phyloP scores from a whole-genome alignment of 306 rosid species.

The Gleditsia sinensis region DNA sequence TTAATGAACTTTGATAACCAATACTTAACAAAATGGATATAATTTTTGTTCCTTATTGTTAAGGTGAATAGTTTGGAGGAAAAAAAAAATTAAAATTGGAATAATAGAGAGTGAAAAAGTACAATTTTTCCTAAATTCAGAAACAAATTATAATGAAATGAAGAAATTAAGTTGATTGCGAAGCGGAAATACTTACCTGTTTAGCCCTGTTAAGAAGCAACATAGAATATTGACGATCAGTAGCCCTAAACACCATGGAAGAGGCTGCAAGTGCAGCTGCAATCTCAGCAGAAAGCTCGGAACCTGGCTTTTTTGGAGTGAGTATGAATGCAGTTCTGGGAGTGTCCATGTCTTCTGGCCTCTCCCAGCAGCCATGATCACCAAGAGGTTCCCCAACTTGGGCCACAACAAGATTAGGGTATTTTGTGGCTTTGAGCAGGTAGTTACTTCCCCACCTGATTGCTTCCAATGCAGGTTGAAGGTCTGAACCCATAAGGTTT shows the following conservation, averaged over 20 bases:
- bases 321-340: conserved; percentile 28
- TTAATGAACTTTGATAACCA: no score
- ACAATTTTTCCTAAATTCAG: no score
- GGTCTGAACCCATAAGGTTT: conserved; percentile 40
- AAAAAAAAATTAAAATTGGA: no score
- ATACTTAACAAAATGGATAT: no score
- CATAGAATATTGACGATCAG: conserved; percentile 22
- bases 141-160: no score
- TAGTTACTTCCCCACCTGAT: conserved; percentile 56
- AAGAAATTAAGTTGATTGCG: background rate
- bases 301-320: conserved; percentile 6
- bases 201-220: conserved; percentile 31
- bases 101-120: no score
- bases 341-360: conserved; percentile 69
- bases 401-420: conserved; percentile 28
- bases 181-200: conserved; percentile 15
- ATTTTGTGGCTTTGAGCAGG: conserved; percentile 46
- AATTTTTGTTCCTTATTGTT: no score
- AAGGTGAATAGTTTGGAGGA: no score
- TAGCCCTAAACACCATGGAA: conserved; percentile 32
- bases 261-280: conserved; percentile 60
- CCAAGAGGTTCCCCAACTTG: conserved; percentile 41
- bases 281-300: conserved; percentile 48
- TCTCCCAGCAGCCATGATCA: conserved; percentile 54
- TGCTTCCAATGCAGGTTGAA: conserved; percentile 41